Percentiles rank a stretch among this genome's conserved stretches.
These are phyloP conservation scores for Bolboschoenoplectus hybrid DNA, from an alignment of 202 grass and related monocot species.

Conservation along the genomic window DNA sequence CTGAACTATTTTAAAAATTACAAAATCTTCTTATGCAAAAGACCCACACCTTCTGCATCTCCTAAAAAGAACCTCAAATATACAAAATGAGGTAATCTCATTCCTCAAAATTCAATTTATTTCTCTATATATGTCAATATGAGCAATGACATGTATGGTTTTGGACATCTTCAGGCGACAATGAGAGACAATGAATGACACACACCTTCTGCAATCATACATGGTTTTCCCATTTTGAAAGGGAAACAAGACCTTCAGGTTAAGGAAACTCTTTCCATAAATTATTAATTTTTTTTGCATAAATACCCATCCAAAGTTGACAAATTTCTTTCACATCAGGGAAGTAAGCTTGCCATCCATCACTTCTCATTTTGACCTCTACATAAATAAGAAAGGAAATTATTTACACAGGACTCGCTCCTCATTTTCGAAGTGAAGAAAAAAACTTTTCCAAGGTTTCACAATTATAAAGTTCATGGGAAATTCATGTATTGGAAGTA, in stretches of 20 bases:
- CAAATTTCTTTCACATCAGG: background rate
- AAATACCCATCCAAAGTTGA: background rate
- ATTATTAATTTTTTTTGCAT: background rate
- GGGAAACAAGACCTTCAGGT: background rate
- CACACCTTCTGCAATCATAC: background rate
- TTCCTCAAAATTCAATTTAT: background rate
- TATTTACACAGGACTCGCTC: background rate
- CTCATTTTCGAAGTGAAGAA: background rate
- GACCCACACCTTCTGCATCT: background rate
- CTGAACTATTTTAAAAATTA: background rate
- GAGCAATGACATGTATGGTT: background rate
- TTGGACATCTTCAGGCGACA: background rate
- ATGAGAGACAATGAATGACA: background rate
- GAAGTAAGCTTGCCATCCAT: background rate
- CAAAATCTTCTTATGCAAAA: background rate
- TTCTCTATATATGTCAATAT: background rate
- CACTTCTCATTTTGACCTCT: background rate
- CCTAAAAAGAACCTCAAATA: background rate
- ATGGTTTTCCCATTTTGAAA: background rate
- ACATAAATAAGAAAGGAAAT: background rate
- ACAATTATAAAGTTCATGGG: slow-evolving; percentile 5
- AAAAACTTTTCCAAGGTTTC: background rate
- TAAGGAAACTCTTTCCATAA: background rate
- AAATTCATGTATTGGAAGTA: background rate
- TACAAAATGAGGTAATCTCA: background rate